Percentiles rank a stretch among this genome's conserved stretches.
Evolutionary conservation across 495 filamentous ascomycete genomes (phyloP).

Genomic region (Cryomyces antarcticus): DNA sequence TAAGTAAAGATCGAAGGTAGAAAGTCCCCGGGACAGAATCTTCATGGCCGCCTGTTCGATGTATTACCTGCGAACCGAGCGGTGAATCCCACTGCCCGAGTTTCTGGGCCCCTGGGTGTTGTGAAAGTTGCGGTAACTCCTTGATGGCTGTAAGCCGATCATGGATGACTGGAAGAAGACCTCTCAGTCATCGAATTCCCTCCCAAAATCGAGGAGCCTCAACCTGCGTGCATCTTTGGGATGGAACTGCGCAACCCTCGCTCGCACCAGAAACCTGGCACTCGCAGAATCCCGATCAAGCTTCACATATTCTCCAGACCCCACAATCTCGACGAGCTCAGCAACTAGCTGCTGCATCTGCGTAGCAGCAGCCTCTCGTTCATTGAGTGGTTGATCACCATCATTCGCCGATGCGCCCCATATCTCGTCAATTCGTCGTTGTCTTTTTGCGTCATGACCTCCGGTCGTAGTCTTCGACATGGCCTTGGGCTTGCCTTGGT

Average conservation of each 20-base stretch:
- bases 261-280: constrained; percentile 62
- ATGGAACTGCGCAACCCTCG: constrained; percentile 72
- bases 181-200: constrained; percentile 50
- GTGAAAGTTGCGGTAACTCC: no score
- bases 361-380: constrained; percentile 40
- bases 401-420: constrained; percentile 24
- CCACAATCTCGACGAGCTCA: constrained; percentile 35
- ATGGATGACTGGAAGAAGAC: no score
- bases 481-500: constrained; percentile 42
- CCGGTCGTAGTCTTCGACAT: constrained; percentile 26
- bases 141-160: no score
- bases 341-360: constrained; percentile 50
- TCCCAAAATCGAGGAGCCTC: constrained; percentile 67
- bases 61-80: no score
- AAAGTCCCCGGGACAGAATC: no score
- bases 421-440: constrained; percentile 57
- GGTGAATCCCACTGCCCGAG: no score
- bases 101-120: no score
- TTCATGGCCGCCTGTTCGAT: no score
- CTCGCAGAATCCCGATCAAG: constrained; percentile 60
- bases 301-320: constrained; percentile 41
- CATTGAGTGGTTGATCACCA: constrained; percentile 25
- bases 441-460: constrained; percentile 21
- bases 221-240: constrained; percentile 59
- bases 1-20: no score